Evolutionary conservation across 2,329 filamentous ascomycete species (phyloP), one percentile per base, ranked within the genome.

Genomic region (Colletotrichum spaethianum): DNA sequence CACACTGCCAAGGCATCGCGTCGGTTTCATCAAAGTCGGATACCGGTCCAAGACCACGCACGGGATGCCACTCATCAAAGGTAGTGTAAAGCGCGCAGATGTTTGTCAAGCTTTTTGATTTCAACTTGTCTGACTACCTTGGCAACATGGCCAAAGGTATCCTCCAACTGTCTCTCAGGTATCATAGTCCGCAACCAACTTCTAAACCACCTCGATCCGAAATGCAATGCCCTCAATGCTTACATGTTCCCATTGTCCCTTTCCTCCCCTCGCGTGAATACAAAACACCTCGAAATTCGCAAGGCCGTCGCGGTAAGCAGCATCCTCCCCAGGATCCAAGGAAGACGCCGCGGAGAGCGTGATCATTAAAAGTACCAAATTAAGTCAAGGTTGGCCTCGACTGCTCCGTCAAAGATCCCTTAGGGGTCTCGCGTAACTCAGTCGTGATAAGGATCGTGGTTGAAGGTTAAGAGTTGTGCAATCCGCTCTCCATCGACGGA

Each of bases 401-500:
- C 56, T 73, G 60, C 33, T 61, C 59, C 52, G 28, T 9, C 26
- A 44, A 59, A 52, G 48, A 31, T 26, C 40, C 11, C 38, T 36
- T n/a, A n/a, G 26, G 31, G 26, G 36, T 60, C 33, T 42, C 55
- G 67, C 53, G 66, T 62, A 31, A 8, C 50, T 44, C 62, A 52
- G 67, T 67, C 66, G 53, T 50, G 66, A 50, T 61, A 71, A 52
- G 48, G 61, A 71, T 71, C 48, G 70, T 67, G 70, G 40, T 61
- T 8, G 60, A 42, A 62, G 56, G 50, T 38, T 42, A 31, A 61
- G 52, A 44, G 55, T 56, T 73, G 61, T 74, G 67, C 68, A 67
- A 67, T 64, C 68, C 73, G 73, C 62, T 72, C 72, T 70, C 72
- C 72, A 33, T 59, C 62, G 65, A 50, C 71, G 70, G 73, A 48